Evolutionary conservation across 441 rosid genomes (phyloP), one percentile per base, ranked within the genome.

Genomic region (Viola pubescens): DNA sequence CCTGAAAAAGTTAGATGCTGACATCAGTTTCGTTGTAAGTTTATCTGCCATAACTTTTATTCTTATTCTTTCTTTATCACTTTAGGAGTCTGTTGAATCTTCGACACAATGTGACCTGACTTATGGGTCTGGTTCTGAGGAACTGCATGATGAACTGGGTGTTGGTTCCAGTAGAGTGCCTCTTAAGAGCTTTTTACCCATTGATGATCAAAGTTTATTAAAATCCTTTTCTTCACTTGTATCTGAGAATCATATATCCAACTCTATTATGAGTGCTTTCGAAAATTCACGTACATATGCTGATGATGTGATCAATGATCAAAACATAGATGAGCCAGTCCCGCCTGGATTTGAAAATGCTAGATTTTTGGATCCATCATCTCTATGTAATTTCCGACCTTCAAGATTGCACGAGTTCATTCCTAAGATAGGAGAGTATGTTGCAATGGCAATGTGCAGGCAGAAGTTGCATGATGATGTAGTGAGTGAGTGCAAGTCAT

Each of bases 401-500:
- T 60, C 74, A 51, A 68, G 72, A 69, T 66, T 74, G 5, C 68
- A 68, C 59, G 85, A 80, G 66, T 46, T 70, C 41, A 54, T 60
- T 65, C 69, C 78, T 54, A 81, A 77, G 76, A 76, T 85, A 61
- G 80, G 70, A 76, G 82, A 66, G 66, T 84, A 81, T 69, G 77
- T 84, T 70, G 75, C 87, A 73, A 68, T 56, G 65, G 97, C 99
- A 70, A 47, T 91, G 73, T 87, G 82, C 75, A 81, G 95, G 74
- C 92, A 87, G 77, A 85, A 81, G 77, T 75, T 94, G 81, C 91
- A 85, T 70, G 81, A 74, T 66, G 78, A 68, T 78, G 87, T 81
- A 54, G 73, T 85, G 60, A 71, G 71, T 52, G 86, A 81, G 64
- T 94, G 91, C 85, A 84, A 75, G 72, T 73, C 82, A 50, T 59